Percentiles rank a stretch among this genome's conserved stretches.
These are phyloP conservation scores for Lodderomyces theae DNA, from an alignment of 1,139 yeast genomes.

Conservation along the genomic window DNA sequence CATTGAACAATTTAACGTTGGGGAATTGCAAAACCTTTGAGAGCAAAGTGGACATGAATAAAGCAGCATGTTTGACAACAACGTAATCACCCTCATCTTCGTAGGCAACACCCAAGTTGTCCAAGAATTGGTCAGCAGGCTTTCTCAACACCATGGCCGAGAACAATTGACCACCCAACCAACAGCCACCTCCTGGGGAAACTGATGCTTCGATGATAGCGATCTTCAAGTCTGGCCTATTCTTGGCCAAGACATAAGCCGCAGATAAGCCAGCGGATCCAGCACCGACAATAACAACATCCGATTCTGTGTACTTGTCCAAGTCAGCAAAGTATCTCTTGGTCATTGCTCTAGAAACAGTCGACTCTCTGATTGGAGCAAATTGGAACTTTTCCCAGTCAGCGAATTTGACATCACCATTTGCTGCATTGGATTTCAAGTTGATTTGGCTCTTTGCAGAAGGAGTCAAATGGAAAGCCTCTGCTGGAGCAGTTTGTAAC, in stretches of 20 bases:
- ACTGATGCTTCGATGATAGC: conserved; percentile 75
- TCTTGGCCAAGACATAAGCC: conserved; percentile 68
- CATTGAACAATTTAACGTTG: conserved; percentile 74
- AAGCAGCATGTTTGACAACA: conserved; percentile 78
- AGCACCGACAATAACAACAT: conserved; percentile 74
- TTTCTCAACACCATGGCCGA: conserved; percentile 79
- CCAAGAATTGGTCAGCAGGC: conserved; percentile 69
- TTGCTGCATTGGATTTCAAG: conserved; percentile 16
- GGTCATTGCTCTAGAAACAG: conserved; percentile 84
- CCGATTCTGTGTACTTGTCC: conserved; percentile 73
- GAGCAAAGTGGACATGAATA: conserved; percentile 69
- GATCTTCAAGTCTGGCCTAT: conserved; percentile 73
- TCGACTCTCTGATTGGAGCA: conserved; percentile 73
- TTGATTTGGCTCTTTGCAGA: conserved; percentile 7
- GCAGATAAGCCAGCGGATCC: conserved; percentile 79
- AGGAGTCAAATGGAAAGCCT: conserved; percentile 8
- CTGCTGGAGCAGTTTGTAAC: conserved; percentile 25
- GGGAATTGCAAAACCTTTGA: conserved; percentile 71
- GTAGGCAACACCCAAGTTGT: conserved; percentile 61
- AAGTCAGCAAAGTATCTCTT: conserved; percentile 70
- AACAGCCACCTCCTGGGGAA: conserved; percentile 79
- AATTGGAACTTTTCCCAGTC: conserved; percentile 71
- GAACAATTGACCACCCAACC: conserved; percentile 79
- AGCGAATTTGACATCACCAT: conserved; percentile 28
- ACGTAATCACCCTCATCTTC: conserved; percentile 82